Base-by-base conservation (phyloP, 139 green algal genomes). In the Chlorella sp. region DNA sequence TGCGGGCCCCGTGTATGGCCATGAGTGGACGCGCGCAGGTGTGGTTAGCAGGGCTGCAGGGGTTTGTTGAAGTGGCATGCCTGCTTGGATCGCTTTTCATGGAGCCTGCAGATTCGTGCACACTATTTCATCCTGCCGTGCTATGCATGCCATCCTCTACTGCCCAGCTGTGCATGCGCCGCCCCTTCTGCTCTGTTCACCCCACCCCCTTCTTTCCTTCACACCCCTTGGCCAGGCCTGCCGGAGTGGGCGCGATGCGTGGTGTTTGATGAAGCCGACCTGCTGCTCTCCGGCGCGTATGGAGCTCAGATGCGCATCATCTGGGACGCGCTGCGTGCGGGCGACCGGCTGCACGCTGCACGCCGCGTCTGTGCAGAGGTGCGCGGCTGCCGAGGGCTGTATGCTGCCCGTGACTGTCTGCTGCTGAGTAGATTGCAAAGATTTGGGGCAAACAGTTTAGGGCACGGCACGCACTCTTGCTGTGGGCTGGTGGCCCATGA, bases 261-360 rank as follows among this genome's bases (percentile, higher is more conserved):
- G 28, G 95, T 99, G 41, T 82, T 98, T 65, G 97, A 99, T 87
- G 97, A 99, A 90, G 95, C 96, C 0, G 97, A 99, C 86, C 76
- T 98, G 91, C 86, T 99, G 88, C 86, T 99, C n/a, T 88, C 81
- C 0, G 93, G 94, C 0, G 87, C 93, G 25, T 99, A 94, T 78
- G 83, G 71, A 18, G 87, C 86, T 63, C 87, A 92, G 70, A 85
- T 96, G 25, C 74, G 86, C 17, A 44, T 84, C 32, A 68, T 98
- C 28, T 87, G 98, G 39, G 90, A 91, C 73, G 90, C 86, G n/a
- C 84, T 96, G 55, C 88, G 90, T 51, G 71, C 87, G 20, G 91
- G 74, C 30, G 95, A 98, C 81, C 88, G 90, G 7, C 79, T 90
- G 7, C 73, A 84, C 28, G 73, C 89, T 2, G 86, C 91, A 57